Evolutionary conservation across 768 basidiomycete genomes (phyloP).

Genomic region (Polyporus arcularius): DNA sequence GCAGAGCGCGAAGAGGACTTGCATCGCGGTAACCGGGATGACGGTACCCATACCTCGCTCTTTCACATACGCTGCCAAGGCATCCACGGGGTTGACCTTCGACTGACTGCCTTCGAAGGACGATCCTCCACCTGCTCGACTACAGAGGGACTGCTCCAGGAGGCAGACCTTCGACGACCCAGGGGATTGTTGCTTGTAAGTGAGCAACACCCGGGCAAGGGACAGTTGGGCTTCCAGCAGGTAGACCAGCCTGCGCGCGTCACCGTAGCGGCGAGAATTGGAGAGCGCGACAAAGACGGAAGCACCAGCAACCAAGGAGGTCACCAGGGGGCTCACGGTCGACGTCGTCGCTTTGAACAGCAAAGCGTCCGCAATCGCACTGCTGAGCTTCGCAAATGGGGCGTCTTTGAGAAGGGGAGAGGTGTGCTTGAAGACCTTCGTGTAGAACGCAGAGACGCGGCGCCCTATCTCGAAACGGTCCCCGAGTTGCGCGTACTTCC

Average conservation of each 20-base stretch:
- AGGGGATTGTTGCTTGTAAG: conserved; percentile 53
- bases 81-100: conserved; percentile 72
- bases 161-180: conserved; percentile 43
- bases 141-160: conserved; percentile 76
- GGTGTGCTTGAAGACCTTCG: conserved; percentile 62
- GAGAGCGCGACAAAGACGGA: conserved; percentile 62
- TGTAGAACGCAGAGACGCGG: conserved; percentile 65
- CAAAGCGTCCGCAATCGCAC: conserved; percentile 67
- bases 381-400: conserved; percentile 62
- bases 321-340: conserved; percentile 79
- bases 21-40: conserved; percentile 68
- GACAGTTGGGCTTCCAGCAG: conserved; percentile 69
- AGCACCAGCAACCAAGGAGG: conserved; percentile 62
- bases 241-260: conserved; percentile 66
- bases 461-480: conserved; percentile 84
- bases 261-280: conserved; percentile 63
- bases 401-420: conserved; percentile 53
- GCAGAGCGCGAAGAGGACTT: conserved; percentile 67
- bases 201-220: conserved; percentile 62
- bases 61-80: conserved; percentile 67
- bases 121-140: conserved; percentile 53
- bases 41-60: conserved; percentile 59
- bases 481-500: conserved; percentile 83
- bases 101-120: conserved; percentile 46
- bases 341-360: conserved; percentile 76